phyloP scores from a whole-genome alignment of 2,329 filamentous ascomycete species.

The Phaeosphaeria sp. region DNA sequence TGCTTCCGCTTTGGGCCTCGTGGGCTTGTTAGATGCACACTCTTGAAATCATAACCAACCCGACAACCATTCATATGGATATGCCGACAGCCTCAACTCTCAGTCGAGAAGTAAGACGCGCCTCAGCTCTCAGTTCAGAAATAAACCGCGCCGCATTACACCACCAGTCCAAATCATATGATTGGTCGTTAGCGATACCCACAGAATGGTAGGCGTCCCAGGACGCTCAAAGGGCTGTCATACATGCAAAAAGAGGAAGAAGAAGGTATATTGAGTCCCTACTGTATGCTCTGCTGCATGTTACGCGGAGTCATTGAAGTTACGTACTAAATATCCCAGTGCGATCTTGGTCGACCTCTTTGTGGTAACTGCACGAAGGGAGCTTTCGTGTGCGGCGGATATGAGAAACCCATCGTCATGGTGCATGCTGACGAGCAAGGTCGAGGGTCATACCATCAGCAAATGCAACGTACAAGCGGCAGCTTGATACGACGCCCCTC shows the following conservation, averaged over 20 bases:
- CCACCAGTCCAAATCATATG: background rate
- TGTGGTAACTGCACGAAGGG: conserved; percentile 18
- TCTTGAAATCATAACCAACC: background rate
- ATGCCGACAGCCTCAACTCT: background rate
- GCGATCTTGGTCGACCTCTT: conserved; percentile 14
- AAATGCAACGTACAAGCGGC: background rate
- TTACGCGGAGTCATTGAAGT: background rate
- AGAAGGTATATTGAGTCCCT: conserved; percentile 11
- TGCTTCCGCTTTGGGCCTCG: background rate
- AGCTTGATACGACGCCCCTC: too few relatives aligned
- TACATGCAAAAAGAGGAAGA: conserved; percentile 19
- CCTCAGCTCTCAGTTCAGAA: background rate
- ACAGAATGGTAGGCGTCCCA: conserved; percentile 19
- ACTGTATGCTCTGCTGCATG: background rate
- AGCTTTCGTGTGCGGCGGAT: conserved; percentile 14
- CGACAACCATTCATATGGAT: background rate
- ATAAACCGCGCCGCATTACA: background rate
- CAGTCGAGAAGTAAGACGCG: background rate
- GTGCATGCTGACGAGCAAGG: conserved; percentile 12
- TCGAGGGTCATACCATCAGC: conserved; percentile 14
- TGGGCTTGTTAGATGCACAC: background rate
- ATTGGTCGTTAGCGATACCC: too few relatives aligned
- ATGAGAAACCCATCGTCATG: conserved; percentile 17
- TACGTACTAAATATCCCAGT: conserved; percentile 5
- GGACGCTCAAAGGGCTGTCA: conserved; percentile 23